Conservation (phyloP, 2,329 filamentous ascomycete genomes). For the Alternaria sp. region DNA sequence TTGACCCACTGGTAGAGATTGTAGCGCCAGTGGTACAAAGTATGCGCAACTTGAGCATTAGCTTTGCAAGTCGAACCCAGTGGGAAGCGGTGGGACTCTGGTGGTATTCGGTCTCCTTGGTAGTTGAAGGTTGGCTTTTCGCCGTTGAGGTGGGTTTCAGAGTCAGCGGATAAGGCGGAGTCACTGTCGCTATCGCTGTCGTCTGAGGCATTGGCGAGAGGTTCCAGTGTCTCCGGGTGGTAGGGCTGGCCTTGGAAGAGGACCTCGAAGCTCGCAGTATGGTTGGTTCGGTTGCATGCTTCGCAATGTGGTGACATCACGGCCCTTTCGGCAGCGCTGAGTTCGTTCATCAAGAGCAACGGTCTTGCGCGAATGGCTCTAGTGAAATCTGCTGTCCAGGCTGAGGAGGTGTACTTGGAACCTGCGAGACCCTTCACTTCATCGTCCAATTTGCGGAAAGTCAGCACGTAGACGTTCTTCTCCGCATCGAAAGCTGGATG, state of each 20-base stretch:
- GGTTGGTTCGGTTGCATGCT: slow-evolving; percentile 72
- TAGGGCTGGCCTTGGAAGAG: slow-evolving; percentile 72
- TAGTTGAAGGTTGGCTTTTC: slow-evolving; percentile 35
- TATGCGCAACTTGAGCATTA: slow-evolving; percentile 74
- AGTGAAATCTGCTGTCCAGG: slow-evolving; percentile 73
- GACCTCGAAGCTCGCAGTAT: slow-evolving; percentile 71
- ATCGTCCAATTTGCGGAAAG: slow-evolving; percentile 74
- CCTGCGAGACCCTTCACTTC: slow-evolving; percentile 71
- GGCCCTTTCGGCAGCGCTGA: slow-evolving; percentile 15
- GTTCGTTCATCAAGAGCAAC: slow-evolving; percentile 53
- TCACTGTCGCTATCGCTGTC: slow-evolving; percentile 16
- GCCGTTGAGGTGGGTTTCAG: slow-evolving; percentile 26
- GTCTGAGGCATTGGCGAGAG: slow-evolving; percentile 58
- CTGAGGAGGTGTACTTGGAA: slow-evolving; percentile 74
- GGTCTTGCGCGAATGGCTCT: slow-evolving; percentile 71
- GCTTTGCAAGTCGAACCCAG: slow-evolving; percentile 58
- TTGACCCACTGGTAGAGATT: slow-evolving; percentile 76
- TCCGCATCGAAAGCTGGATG: slow-evolving; percentile 71
- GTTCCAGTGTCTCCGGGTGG: slow-evolving; percentile 68
- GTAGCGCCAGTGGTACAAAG: slow-evolving; percentile 76
- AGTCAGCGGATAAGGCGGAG: slow-evolving; percentile 26
- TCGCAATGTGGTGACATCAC: slow-evolving; percentile 59
- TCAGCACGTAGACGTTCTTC: slow-evolving; percentile 69
- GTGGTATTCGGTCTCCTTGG: slow-evolving; percentile 36
- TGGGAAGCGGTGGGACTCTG: slow-evolving; percentile 37